phyloP scores from a whole-genome alignment of 139 green algal genomes.

The Coelastrella sp. region DNA sequence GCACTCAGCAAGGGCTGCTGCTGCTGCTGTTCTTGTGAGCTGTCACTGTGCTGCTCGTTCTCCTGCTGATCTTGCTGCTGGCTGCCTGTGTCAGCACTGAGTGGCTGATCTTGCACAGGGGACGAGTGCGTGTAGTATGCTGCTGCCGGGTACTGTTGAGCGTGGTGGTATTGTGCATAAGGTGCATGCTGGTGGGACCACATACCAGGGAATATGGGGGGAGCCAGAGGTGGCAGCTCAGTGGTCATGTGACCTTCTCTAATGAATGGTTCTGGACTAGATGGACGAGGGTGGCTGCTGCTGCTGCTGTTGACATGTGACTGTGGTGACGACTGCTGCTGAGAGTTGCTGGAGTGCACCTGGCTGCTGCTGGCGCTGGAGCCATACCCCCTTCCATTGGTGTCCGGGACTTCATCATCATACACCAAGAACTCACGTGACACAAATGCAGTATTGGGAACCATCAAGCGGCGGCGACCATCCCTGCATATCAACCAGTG shows the following conservation, averaged over 20 bases:
- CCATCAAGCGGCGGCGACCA: conserved; percentile 65
- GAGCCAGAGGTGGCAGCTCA: conserved; percentile 29
- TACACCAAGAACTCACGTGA: conserved; percentile 77
- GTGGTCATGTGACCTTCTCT: conserved; percentile 17
- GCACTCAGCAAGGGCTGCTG: neutral
- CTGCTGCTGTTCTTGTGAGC: neutral
- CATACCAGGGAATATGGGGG: conserved; percentile 18
- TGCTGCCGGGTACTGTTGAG: neutral
- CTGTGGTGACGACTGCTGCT: neutral
- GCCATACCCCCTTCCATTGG: neutral
- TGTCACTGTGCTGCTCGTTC: neutral
- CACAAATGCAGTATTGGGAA: conserved; percentile 79
- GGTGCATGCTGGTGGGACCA: neutral
- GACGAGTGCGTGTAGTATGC: neutral
- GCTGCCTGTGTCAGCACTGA: too few relatives aligned
- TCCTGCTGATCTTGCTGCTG: neutral
- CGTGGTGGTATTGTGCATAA: neutral
- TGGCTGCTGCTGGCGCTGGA: neutral
- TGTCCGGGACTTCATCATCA: neutral
- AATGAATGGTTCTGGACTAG: neutral
- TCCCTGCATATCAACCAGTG: conserved; percentile 26
- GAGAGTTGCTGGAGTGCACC: neutral
- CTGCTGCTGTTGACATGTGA: neutral
- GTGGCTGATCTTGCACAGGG: conserved; percentile 2
- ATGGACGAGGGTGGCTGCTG: neutral